Base-by-base conservation (phyloP, 2,329 filamentous ascomycete genomes). In the Cytospora leucostoma region DNA sequence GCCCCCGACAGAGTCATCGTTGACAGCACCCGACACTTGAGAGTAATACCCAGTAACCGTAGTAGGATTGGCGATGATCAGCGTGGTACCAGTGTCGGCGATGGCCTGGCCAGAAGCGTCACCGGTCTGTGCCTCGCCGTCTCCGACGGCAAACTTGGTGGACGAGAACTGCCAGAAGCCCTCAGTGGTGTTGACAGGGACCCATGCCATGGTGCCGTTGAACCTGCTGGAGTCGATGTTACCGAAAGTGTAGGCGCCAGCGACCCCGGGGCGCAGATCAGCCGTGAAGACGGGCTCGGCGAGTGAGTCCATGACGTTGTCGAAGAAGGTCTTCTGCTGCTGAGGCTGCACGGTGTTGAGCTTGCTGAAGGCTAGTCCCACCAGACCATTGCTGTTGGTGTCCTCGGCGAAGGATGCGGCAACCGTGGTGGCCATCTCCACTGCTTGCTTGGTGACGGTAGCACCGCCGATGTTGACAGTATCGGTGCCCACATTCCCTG, bases 181-280 rank as follows among this genome's bases (percentile, higher is more conserved):
- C 37, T 79, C 76, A 12, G 79, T 80, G 19, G 79, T 80, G 71
- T 91, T 84, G 66, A 92, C 80, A 11, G 82, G 77, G 21, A 87
- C 79, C 72, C 87, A 91, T 27, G 80, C 75, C 69, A 93, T 81
- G 4, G 80, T 70, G 38, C 89, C 90, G 2, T 74, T 79, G 73
- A 89, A 90, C 69, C 90, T 86, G 62, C 76, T 77, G 1, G 70
- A 71, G 72, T 93, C 88, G 70, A 93, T 87, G 68, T 75, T 81
- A 65, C 91, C 91, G 70, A 93, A 93, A 71, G 92, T 87, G 76
- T 92, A 93, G 35, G 83, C 81, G 53, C 90, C 90, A 2, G 80
- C 77, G 17, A 79, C 78, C 64, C 82, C 79, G 67, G 84, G 81
- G 70, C 85, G 84, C 52, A 94, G 79, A 65, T 89, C 83, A 32